phyloP scores from a whole-genome alignment of 257 asterid species.

The Prunella vulgaris region DNA sequence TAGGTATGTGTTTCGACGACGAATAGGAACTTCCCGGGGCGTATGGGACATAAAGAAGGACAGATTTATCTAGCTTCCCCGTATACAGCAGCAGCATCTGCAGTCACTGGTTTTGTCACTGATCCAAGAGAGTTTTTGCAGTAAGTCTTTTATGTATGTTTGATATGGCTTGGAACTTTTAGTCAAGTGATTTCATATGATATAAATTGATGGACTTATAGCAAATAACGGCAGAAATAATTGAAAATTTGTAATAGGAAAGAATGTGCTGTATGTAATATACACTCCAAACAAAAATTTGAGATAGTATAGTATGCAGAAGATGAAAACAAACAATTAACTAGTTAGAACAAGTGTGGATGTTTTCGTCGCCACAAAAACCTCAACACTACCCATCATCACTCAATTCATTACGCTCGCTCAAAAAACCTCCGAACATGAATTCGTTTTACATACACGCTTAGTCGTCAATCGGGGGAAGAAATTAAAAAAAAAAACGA shows the following conservation, averaged over 20 bases:
- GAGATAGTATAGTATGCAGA: neutral
- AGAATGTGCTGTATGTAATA: neutral
- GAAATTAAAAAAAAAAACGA: neutral
- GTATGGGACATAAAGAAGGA: constrained; percentile 96
- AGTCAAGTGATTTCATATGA: too few relatives aligned
- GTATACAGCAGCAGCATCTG: constrained; percentile 96
- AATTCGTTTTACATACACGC: neutral
- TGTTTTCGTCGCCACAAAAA: neutral
- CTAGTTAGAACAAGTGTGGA: neutral
- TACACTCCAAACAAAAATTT: neutral
- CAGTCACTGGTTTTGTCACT: constrained; percentile 77
- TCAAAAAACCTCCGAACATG: neutral
- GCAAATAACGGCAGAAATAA: neutral
- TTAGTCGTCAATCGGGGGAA: neutral
- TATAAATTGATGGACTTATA: neutral
- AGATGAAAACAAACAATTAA: neutral
- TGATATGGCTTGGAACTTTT: neutral
- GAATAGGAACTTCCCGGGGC: constrained; percentile 82
- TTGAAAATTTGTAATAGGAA: neutral
- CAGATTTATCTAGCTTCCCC: constrained; percentile 97
- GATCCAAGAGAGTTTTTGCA: constrained; percentile 85
- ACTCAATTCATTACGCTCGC: neutral
- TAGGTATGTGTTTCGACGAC: constrained; percentile 41
- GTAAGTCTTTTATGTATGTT: constrained; percentile 19
- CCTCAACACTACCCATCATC: neutral